Evolutionary conservation across 2,329 filamentous ascomycete genomes (phyloP).

Genomic region (Sclerotinia borealis): DNA sequence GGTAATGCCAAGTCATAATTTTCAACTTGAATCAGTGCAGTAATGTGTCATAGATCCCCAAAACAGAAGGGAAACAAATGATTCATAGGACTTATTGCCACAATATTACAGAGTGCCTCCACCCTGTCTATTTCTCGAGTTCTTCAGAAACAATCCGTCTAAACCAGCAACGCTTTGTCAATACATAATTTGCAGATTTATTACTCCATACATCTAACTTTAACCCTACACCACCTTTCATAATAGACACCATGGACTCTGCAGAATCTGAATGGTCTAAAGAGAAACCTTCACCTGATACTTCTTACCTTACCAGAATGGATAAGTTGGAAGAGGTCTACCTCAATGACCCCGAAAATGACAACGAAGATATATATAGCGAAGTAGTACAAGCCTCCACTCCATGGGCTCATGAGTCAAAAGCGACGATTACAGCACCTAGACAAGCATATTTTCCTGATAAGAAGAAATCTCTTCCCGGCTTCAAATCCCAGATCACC

Average conservation of each 20-base stretch:
- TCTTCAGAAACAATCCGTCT: neutral
- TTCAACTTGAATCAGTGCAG: neutral
- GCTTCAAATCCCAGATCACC: accelerated
- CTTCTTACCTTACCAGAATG: neutral
- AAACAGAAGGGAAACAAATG: neutral
- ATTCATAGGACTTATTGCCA: neutral
- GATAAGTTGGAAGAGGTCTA: neutral
- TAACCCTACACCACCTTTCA: no score
- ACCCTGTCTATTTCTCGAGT: no score
- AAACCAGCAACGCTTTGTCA: neutral
- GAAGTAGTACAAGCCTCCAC: neutral
- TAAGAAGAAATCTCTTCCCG: no score
- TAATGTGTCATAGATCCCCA: neutral
- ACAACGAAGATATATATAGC: neutral
- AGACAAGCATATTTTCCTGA: neutral
- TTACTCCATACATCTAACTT: neutral
- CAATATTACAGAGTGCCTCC: neutral
- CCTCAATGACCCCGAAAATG: neutral
- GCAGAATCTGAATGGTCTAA: neutral
- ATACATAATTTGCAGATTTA: neutral
- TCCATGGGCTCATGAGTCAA: neutral
- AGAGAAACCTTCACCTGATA: neutral
- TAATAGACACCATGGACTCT: no score
- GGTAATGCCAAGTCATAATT: neutral
- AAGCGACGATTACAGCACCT: neutral